Percentiles rank a stretch among this genome's conserved stretches.
Conservation (phyloP, 2,329 filamentous ascomycete species). For the Blastomyces percursus region DNA sequence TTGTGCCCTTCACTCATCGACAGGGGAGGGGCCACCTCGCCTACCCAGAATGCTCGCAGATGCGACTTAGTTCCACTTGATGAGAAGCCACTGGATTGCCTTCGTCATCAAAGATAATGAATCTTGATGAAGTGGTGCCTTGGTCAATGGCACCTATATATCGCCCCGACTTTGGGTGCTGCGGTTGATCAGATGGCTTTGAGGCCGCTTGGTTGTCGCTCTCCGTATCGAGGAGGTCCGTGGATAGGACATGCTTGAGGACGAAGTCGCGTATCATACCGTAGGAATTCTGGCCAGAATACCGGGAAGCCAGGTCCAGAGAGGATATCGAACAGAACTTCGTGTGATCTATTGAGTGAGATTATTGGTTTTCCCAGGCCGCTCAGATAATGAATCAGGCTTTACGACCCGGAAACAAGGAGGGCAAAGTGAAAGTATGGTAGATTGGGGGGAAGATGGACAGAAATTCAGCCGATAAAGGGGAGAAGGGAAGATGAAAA, state of each 20-base stretch:
- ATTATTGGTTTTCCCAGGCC: not conserved
- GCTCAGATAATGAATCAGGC: not conserved
- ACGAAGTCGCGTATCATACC: constrained; percentile 4
- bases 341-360: not conserved
- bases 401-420: not conserved
- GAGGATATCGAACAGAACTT: not conserved
- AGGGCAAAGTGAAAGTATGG: not conserved
- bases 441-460: not conserved
- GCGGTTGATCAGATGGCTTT: not conserved
- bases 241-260: constrained; percentile 7
- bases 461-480: constrained; percentile 1
- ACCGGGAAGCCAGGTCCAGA: no score
- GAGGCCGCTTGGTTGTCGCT: not conserved
- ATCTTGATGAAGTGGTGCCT: constrained; percentile 78
- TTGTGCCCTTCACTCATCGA: constrained; percentile 1
- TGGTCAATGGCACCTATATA: constrained; percentile 86
- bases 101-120: constrained; percentile 75
- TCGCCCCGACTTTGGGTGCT: constrained; percentile 3
- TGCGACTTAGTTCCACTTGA: constrained; percentile 76
- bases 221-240: not conserved
- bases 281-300: not conserved
- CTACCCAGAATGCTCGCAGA: constrained; percentile 77
- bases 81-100: constrained; percentile 71
- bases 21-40: constrained; percentile 31
- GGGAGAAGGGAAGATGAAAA: constrained; percentile 5